Evolutionary conservation across 2,329 filamentous ascomycete genomes (phyloP).

Genomic region (Amylocarpus encephaloides): DNA sequence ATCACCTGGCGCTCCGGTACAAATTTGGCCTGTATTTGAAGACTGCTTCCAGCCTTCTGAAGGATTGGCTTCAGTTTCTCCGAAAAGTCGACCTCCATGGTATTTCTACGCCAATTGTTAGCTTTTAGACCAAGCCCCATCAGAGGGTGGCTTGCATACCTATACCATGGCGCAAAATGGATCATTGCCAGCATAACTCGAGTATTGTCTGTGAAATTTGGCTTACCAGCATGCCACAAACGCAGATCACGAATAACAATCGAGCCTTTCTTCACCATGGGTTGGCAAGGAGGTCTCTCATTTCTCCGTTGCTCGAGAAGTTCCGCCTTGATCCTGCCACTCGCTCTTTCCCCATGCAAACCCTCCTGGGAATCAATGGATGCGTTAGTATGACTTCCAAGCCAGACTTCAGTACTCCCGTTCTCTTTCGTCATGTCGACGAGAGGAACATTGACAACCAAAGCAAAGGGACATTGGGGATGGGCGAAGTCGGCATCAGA

Average conservation of each 20-base stretch:
- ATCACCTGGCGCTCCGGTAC: slow-evolving; percentile 37
- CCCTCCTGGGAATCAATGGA: slow-evolving; percentile 10
- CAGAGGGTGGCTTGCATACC: slow-evolving; percentile 2
- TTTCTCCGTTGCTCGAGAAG: slow-evolving; percentile 34
- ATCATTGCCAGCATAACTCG: slow-evolving; percentile 52
- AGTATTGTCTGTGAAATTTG: slow-evolving; percentile 42
- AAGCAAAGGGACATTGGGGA: slow-evolving; percentile 38
- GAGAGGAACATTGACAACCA: slow-evolving; percentile 34
- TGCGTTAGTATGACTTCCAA: slow-evolving; percentile 30
- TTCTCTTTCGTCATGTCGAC: slow-evolving; percentile 31
- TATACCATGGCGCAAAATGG: slow-evolving; percentile 23
- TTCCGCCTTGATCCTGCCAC: slow-evolving; percentile 42
- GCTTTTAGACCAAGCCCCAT: too few relatives aligned
- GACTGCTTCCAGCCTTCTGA: slow-evolving; percentile 29
- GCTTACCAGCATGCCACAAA: slow-evolving; percentile 58
- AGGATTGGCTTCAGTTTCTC: slow-evolving; percentile 43
- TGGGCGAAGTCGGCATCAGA: slow-evolving; percentile 53
- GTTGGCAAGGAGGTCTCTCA: slow-evolving; percentile 40
- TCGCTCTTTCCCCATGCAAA: slow-evolving; percentile 47
- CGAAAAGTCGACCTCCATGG: slow-evolving; percentile 49
- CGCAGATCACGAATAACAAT: slow-evolving; percentile 53
- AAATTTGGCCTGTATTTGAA: slow-evolving; percentile 48
- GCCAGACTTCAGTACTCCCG: slow-evolving; percentile 36
- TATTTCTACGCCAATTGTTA: slow-evolving; percentile 36
- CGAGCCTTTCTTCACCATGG: slow-evolving; percentile 45